Base-by-base conservation (phyloP, 768 basidiomycete genomes). In the Clavulina sp. region DNA sequence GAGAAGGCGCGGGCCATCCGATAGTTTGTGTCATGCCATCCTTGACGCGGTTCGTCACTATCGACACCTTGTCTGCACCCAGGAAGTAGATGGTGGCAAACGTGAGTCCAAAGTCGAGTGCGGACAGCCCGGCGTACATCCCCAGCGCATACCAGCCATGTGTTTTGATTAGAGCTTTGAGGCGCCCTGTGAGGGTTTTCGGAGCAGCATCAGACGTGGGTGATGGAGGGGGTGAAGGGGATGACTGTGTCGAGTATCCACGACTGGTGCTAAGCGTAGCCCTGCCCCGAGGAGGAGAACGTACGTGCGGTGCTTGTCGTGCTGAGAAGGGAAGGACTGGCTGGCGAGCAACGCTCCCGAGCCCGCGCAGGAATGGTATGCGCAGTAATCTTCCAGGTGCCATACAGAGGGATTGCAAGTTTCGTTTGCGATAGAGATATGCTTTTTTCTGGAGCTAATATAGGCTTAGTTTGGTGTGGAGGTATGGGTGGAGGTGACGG, bases 91-190 rank as follows among this genome's bases (percentile, higher is more conserved):
- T 78, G 49, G 78, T 78, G 44, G 78, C 73, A 62, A 95, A 95
- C 0, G 84, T 78, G 59, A 95, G 71, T 32, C 75, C 68, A 62
- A 97, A 89, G 64, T 99, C 95, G 62, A 91, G 61, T 4, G 70
- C 68, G 38, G 76, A 74, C 51, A 97, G 62, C 48, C 80, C 61
- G 56, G 81, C 41, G 69, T 99, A 99, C 24, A 97, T 80, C 30
- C 84, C 91, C 28, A 97, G 73, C 19, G 95, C 89, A 62, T 92
- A 93, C 85, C 86, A 89, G 29, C 93, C 93, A 63, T 97, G 95
- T 3, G 83, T 76, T 62, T 84, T 91, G 54, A 91, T 80, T 53
- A 96, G 81, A 58, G 77, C 73, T 61, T 80, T 87, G 23, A 91
- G 69, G 19, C 79, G 75, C 62, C 82, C 75, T 1, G 81, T 76